Evolutionary conservation across 208 protist species (phyloP), one percentile per base, ranked within the genome.

Genomic region (Leishmania aethiopica): DNA sequence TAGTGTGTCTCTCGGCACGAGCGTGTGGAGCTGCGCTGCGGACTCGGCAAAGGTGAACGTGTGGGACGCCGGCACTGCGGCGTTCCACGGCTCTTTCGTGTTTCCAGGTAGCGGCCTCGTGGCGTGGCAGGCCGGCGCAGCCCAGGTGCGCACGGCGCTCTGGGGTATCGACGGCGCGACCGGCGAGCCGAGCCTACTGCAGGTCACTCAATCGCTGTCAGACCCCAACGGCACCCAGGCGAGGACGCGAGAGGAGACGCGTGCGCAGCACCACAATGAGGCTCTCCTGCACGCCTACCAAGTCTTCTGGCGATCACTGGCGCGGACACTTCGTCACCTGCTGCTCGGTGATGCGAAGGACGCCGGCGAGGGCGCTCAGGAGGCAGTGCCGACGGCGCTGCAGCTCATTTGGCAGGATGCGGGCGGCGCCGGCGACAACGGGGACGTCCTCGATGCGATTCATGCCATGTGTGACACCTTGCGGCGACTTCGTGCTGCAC

Each of bases 11-110:
- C 22, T 92, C 40, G 88, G 87, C 35, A 83, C 84, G 32, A 59
- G 77, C 35, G 84, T 95, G 59, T 95, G 91, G 91, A 93, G 88
- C 85, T 92, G 84, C 45, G 88, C 76, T 25, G 81, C 32, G 3
- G 86, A 78, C 53, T 87, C 72, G 7, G 84, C 78, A 8, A 75
- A 82, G 47, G 86, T 91, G 47, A 83, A 77, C 72, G 91, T 95
- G 45, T 95, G 90, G 89, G 85, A 95, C 45, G 80, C 86, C 49
- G 64, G 32, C 0, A 77, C 47, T 51, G 77, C 84, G 17, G 57
- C 59, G 10, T 80, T 95, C 49, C 64, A 57, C 22, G 91, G 91
- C 10, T 91, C 91, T 45, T 91, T 95, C 69, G 79, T 90, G 32
- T 90, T 95, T 64, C 82, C 88, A 2, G 82, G 86, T 37, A 53